These are phyloP conservation scores for Neurospora sp. DNA, from an alignment of 495 filamentous ascomycete genomes.

Conservation along the genomic window DNA sequence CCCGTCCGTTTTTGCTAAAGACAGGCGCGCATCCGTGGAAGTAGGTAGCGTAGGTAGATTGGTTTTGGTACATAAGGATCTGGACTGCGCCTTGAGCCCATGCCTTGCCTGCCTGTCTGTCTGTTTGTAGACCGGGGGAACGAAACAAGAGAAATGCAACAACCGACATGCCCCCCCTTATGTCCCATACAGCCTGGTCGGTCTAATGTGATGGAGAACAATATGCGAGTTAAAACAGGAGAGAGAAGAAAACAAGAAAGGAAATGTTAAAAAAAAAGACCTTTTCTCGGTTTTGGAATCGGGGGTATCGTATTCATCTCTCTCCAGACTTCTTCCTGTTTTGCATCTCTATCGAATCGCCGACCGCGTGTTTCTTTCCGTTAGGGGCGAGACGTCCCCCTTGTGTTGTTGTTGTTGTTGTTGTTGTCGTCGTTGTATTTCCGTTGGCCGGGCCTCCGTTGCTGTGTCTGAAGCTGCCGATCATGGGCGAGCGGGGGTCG, in stretches of 20 bases:
- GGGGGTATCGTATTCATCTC: not conserved
- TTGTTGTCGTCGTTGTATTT: conserved; percentile 5
- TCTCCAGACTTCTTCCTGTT: conserved; percentile 23
- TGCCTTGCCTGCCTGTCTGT: not conserved
- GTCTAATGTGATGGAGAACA: not conserved
- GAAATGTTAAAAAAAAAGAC: not conserved
- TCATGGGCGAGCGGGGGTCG: conserved; percentile 25
- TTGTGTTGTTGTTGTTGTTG: not conserved
- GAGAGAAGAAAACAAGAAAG: not conserved
- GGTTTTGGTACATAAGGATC: not conserved
- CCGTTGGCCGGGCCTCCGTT: conserved; percentile 9
- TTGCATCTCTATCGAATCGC: conserved; percentile 34
- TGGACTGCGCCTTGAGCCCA: not conserved
- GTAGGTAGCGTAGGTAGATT: not conserved
- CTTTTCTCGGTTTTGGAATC: not conserved
- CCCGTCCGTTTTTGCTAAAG: not conserved
- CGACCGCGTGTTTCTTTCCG: conserved; percentile 1
- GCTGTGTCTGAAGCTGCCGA: conserved; percentile 13
- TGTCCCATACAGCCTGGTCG: not conserved
- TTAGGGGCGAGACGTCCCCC: not conserved
- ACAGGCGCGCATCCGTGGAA: not conserved
- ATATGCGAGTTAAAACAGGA: not conserved
- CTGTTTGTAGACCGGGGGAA: not conserved
- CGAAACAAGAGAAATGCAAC: not conserved
- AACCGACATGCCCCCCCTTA: not conserved